Evolutionary conservation across 2,329 filamentous ascomycete genomes (phyloP).

Genomic region (Myriosclerotinia scirpicola): DNA sequence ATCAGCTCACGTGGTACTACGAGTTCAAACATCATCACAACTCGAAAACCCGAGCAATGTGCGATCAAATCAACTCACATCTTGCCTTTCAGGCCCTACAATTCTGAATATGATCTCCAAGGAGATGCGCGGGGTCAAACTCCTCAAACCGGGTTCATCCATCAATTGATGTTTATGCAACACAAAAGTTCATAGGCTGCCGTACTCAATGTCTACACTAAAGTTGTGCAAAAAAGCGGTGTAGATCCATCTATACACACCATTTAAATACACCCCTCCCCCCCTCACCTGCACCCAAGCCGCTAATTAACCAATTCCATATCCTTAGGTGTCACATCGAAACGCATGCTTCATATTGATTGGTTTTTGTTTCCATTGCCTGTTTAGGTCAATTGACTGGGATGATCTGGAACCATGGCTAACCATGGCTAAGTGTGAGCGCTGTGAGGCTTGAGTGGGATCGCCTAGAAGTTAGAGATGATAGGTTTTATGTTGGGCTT

Average conservation of each 20-base stretch:
- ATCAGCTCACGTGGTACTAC: neutral
- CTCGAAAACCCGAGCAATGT: neutral
- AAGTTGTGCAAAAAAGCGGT: conserved; percentile 20
- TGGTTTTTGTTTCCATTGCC: neutral
- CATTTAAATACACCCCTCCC: neutral
- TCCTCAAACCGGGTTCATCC: neutral
- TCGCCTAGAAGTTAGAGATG: no score
- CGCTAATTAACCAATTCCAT: neutral
- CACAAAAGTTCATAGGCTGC: neutral
- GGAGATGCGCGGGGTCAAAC: neutral
- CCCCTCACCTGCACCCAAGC: neutral
- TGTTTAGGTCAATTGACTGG: neutral
- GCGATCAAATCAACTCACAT: neutral
- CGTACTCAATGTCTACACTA: neutral
- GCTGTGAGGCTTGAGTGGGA: no score
- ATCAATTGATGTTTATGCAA: conserved; percentile 5
- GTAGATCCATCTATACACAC: neutral
- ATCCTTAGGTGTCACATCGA: conserved; percentile 2
- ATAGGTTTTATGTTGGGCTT: neutral
- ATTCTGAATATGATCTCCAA: neutral
- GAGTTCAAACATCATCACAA: neutral
- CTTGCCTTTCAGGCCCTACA: no score
- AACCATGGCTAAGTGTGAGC: neutral
- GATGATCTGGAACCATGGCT: no score
- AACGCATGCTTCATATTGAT: conserved; percentile 19